A percentile compares a stretch with the other conserved stretches of the same genome.
Evolutionary conservation across 345 rosid genomes (phyloP).

Genomic region (Litchi chinensis): DNA sequence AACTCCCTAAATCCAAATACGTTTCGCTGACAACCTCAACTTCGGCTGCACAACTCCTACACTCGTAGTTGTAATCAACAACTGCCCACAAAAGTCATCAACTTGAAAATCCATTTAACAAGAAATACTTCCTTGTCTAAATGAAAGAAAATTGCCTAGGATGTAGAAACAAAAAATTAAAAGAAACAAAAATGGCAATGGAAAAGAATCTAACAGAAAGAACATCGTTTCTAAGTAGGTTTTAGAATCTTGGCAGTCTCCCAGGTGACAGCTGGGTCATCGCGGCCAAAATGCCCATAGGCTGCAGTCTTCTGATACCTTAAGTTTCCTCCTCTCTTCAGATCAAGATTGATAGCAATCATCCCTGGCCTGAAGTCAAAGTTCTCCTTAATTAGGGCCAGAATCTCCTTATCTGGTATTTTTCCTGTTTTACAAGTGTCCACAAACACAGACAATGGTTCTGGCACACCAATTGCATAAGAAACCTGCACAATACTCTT

Average conservation of each 20-base stretch:
- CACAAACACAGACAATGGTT: slow-evolving; percentile 31
- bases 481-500: slow-evolving; percentile 33
- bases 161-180: background rate
- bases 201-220: background rate
- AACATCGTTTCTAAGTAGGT: slow-evolving; percentile 23
- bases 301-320: slow-evolving; percentile 40
- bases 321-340: slow-evolving; percentile 35
- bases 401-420: slow-evolving; percentile 26
- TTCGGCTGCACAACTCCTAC: too few relatives aligned
- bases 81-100: too few relatives aligned
- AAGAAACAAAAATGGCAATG: background rate
- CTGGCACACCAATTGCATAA: slow-evolving; percentile 33
- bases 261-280: slow-evolving; percentile 35
- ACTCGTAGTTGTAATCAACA: too few relatives aligned
- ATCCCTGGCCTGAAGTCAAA: slow-evolving; percentile 44
- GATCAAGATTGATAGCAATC: slow-evolving; percentile 32
- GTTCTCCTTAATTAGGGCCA: slow-evolving; percentile 31
- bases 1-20: too few relatives aligned
- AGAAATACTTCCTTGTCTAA: background rate
- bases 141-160: background rate
- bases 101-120: background rate
- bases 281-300: slow-evolving; percentile 35
- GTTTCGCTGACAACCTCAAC: too few relatives aligned
- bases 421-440: slow-evolving; percentile 32
- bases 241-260: slow-evolving; percentile 35